Percentiles rank a stretch among this genome's conserved stretches.
Conservation (phyloP, 495 filamentous ascomycete genomes). For the Zalerion maritima region DNA sequence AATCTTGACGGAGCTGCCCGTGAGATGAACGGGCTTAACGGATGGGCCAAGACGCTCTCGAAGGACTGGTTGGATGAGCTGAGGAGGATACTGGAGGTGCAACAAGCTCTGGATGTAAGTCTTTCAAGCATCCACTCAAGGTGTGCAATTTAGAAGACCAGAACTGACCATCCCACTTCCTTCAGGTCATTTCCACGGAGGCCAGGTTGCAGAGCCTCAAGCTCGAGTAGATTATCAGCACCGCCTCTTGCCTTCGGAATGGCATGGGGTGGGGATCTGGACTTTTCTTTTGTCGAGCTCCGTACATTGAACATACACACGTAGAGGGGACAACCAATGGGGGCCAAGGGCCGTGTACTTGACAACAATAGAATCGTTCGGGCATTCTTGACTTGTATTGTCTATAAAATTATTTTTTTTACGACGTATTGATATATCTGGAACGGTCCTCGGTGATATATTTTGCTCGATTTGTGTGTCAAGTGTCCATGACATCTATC, state of each 20-base stretch:
- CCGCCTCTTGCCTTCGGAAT: constrained; percentile 1
- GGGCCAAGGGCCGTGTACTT: constrained; percentile 3
- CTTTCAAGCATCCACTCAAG: not conserved
- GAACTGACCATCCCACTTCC: too few relatives aligned
- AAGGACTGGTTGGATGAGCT: constrained; percentile 86
- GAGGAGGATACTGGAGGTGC: constrained; percentile 78
- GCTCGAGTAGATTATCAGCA: constrained; percentile 26
- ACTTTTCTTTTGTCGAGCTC: not conserved
- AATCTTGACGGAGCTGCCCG: constrained; percentile 79
- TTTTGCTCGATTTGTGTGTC: too few relatives aligned
- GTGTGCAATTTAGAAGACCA: too few relatives aligned
- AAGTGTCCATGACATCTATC: too few relatives aligned
- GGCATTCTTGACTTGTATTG: too few relatives aligned
- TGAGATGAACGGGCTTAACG: constrained; percentile 83
- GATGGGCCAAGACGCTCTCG: constrained; percentile 89
- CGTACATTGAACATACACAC: constrained; percentile 4
- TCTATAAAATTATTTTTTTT: too few relatives aligned
- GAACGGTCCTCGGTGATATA: too few relatives aligned
- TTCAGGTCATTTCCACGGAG: constrained; percentile 44
- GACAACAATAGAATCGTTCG: constrained; percentile 4
- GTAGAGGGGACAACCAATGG: not conserved
- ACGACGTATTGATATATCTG: too few relatives aligned
- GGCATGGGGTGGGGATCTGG: not conserved
- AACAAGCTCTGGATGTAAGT: constrained; percentile 87
- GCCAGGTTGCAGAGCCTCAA: constrained; percentile 47